Evolutionary conservation across 352 stramenopile genomes (phyloP), one percentile per base, ranked within the genome.

Genomic region (Lagenidium giganteum): DNA sequence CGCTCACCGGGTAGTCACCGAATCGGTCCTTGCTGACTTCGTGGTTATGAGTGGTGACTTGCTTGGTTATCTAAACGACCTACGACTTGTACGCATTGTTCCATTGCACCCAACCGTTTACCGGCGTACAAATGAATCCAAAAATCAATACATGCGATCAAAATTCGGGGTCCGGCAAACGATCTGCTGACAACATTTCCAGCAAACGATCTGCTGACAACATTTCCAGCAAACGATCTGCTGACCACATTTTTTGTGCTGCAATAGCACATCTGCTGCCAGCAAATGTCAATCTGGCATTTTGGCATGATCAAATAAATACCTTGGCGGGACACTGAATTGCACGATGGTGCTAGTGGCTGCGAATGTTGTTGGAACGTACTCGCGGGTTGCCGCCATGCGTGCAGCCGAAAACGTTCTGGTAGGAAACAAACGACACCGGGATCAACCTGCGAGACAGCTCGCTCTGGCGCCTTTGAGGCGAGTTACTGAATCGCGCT

Each of bases 21-120:
- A 47, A 54, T 27, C 29, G 18, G 4, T 5, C 37, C 3, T 17
- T 38, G 18, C 24, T 47, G 18, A 54, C 24, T 13, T 22, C 38
- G 30, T 54, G 47, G 38, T 54, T 54, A 31, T 54, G 47, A 8
- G 9, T 3, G 22, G n/a, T 13, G 8, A 45, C 27, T 20, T 54
- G 47, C 13, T 47, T 18, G 23, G 47, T 54, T 29, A 54, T 38
- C 23, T 42, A 33, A n/a, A 54, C 38, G 30, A n/a, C n/a, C n/a
- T n/a, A n/a, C n/a, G n/a, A n/a, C n/a, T n/a, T n/a, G n/a, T n/a
- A n/a, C n/a, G n/a, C n/a, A n/a, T n/a, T n/a, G n/a, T n/a, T n/a
- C n/a, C n/a, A n/a, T n/a, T n/a, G n/a, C n/a, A n/a, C n/a, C n/a
- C n/a, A n/a, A n/a, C n/a, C n/a, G n/a, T n/a, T n/a, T n/a, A n/a